Evolutionary conservation across 345 rosid species (phyloP).

Genomic region (Populus euphratica): DNA sequence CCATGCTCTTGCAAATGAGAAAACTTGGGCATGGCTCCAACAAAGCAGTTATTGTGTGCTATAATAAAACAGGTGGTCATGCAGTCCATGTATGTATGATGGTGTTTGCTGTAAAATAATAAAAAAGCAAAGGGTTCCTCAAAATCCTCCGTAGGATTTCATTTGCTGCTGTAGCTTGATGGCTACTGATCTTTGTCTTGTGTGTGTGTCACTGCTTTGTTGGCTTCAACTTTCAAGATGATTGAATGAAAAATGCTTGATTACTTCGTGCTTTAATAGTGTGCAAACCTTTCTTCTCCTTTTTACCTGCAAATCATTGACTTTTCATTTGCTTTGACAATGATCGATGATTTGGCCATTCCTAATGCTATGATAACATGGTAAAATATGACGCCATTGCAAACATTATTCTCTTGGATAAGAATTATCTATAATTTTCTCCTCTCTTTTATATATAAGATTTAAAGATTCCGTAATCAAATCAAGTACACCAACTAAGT

Average conservation of each 20-base stretch:
- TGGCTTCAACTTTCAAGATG: not conserved
- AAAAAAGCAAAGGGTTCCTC: not conserved
- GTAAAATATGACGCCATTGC: too few relatives aligned
- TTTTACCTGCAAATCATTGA: not conserved
- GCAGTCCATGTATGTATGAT: not conserved
- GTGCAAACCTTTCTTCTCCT: not conserved
- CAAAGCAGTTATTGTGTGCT: not conserved
- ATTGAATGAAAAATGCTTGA: not conserved
- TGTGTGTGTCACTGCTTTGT: not conserved
- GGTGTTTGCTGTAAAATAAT: not conserved
- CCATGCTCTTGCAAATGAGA: slow-evolving; percentile 42
- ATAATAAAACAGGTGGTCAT: not conserved
- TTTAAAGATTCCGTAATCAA: too few relatives aligned
- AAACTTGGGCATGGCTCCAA: not conserved
- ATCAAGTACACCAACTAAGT: too few relatives aligned
- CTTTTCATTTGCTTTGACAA: not conserved
- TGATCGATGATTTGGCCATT: not conserved
- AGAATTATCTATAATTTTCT: too few relatives aligned
- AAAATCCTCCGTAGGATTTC: not conserved
- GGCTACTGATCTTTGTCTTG: not conserved
- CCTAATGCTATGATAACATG: too few relatives aligned
- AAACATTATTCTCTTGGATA: too few relatives aligned
- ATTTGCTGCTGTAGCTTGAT: not conserved
- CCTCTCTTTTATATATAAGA: too few relatives aligned
- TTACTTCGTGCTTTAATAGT: not conserved